Percentiles rank a stretch among this genome's conserved stretches.
Conservation (phyloP, 2,329 filamentous ascomycete species). For the Ophiognomonia clavigignenti-juglandacearum region DNA sequence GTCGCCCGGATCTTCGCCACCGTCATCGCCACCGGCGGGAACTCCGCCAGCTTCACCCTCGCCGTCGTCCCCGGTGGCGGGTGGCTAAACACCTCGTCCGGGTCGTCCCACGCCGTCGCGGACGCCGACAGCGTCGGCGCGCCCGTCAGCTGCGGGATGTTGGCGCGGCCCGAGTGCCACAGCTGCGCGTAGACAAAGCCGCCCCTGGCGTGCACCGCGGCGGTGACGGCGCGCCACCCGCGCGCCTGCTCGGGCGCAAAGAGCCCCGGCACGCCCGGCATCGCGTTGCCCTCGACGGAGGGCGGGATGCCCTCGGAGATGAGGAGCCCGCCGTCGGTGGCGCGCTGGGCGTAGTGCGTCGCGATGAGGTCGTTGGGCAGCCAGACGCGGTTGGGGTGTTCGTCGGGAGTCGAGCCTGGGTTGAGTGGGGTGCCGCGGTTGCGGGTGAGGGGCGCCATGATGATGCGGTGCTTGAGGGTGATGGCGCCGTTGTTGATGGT, state of each 20-base stretch:
- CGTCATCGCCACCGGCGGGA: conserved; percentile 23
- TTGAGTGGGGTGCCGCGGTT: conserved; percentile 13
- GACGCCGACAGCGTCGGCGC: conserved; percentile 4
- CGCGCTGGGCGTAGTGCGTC: conserved; percentile 13
- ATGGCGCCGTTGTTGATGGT: conserved; percentile 24
- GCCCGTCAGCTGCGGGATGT: conserved; percentile 12
- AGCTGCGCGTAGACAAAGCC: conserved; percentile 55
- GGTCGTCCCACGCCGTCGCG: conserved; percentile 9
- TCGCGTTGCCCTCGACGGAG: conserved; percentile 18
- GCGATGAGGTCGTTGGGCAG: conserved; percentile 12
- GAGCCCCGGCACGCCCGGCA: conserved; percentile 48
- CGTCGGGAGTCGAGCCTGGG: conserved; percentile 5
- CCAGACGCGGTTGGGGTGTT: conserved; percentile 13
- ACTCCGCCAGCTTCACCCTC: conserved; percentile 7
- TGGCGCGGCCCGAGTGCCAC: conserved; percentile 52
- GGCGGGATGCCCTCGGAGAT: conserved; percentile 14
- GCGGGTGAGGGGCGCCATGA: conserved; percentile 16
- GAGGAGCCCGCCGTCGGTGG: conserved; percentile 10
- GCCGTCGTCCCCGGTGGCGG: conserved; percentile 6
- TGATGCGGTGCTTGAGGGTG: conserved; percentile 14
- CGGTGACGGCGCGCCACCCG: conserved; percentile 53
- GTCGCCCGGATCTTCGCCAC: conserved; percentile 35
- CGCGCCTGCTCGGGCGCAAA: conserved; percentile 46
- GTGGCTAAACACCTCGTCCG: conserved; percentile 5
- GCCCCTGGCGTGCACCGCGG: conserved; percentile 54